A percentile compares a stretch with the other conserved stretches of the same genome.
Conservation (phyloP, 139 green algal genomes). For the Chlorella sp. region DNA sequence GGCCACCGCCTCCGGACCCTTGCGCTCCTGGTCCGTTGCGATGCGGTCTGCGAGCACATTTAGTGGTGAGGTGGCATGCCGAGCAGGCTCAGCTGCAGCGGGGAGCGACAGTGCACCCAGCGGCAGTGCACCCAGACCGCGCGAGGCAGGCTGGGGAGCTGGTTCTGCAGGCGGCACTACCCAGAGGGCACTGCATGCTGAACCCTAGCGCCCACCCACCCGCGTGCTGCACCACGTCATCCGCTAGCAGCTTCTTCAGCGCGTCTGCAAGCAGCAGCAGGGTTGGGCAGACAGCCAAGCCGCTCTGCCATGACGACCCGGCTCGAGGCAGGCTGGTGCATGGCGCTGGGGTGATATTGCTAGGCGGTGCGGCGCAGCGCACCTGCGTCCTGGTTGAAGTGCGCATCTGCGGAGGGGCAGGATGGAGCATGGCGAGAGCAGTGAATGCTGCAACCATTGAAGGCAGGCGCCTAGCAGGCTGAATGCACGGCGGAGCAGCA, state of each 20-base stretch:
- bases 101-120: too few relatives aligned
- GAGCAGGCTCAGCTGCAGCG: too few relatives aligned
- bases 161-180: too few relatives aligned
- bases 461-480: not conserved
- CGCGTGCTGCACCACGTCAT: slow-evolving; percentile 24
- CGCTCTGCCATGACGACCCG: too few relatives aligned
- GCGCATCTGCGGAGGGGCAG: slow-evolving; percentile 4
- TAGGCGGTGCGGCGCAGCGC: too few relatives aligned
- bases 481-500: not conserved
- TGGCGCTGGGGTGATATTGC: too few relatives aligned
- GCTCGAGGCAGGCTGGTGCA: too few relatives aligned
- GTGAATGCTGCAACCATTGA: not conserved
- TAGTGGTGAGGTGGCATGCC: too few relatives aligned
- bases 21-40: not conserved
- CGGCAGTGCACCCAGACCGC: too few relatives aligned
- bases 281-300: too few relatives aligned
- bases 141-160: too few relatives aligned
- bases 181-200: not conserved
- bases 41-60: not conserved
- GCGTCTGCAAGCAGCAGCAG: not conserved
- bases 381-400: slow-evolving; percentile 20
- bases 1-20: not conserved
- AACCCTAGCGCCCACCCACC: not conserved
- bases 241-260: slow-evolving; percentile 5
- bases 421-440: not conserved